phyloP scores from a whole-genome alignment of 352 stramenopile genomes.

The Pythium myriotylum region DNA sequence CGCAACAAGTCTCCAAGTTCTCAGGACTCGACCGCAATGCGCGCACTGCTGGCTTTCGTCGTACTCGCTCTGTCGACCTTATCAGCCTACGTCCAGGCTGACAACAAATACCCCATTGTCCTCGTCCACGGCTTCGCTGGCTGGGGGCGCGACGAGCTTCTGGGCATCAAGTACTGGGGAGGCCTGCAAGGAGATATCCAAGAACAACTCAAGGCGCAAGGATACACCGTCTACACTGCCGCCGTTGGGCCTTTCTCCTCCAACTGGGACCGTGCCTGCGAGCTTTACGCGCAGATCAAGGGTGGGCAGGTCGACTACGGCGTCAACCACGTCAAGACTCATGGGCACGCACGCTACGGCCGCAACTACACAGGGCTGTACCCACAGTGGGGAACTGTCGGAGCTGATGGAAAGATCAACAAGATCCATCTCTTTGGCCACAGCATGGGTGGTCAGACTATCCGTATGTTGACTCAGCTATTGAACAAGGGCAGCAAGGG shows the following conservation, averaged over 20 bases:
- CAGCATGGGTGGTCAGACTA: slow-evolving; percentile 78
- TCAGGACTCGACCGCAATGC: background rate
- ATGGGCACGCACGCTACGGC: slow-evolving; percentile 36
- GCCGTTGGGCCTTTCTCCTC: slow-evolving; percentile 32
- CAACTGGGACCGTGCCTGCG: slow-evolving; percentile 48
- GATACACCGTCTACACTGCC: slow-evolving; percentile 34
- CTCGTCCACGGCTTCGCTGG: slow-evolving; percentile 35
- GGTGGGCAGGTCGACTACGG: slow-evolving; percentile 40
- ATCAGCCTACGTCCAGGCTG: slow-evolving; percentile 1
- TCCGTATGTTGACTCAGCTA: slow-evolving; percentile 75
- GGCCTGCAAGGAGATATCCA: slow-evolving; percentile 27
- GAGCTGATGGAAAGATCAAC: slow-evolving; percentile 49
- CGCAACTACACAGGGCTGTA: slow-evolving; percentile 59
- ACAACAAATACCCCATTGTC: slow-evolving; percentile 32
- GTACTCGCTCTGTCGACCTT: slow-evolving; percentile 10
- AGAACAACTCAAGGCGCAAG: slow-evolving; percentile 33
- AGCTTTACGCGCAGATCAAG: slow-evolving; percentile 47
- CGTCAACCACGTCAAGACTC: slow-evolving; percentile 16
- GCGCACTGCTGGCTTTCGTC: slow-evolving; percentile 14
- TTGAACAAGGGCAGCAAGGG: slow-evolving; percentile 48
- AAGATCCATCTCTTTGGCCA: slow-evolving; percentile 77
- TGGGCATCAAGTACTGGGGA: slow-evolving; percentile 32
- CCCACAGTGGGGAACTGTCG: slow-evolving; percentile 50
- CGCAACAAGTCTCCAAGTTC: background rate
- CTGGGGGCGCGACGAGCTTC: slow-evolving; percentile 27